Evolutionary conservation across 352 stramenopile genomes (phyloP).

Genomic region (Pythium sukuiense): DNA sequence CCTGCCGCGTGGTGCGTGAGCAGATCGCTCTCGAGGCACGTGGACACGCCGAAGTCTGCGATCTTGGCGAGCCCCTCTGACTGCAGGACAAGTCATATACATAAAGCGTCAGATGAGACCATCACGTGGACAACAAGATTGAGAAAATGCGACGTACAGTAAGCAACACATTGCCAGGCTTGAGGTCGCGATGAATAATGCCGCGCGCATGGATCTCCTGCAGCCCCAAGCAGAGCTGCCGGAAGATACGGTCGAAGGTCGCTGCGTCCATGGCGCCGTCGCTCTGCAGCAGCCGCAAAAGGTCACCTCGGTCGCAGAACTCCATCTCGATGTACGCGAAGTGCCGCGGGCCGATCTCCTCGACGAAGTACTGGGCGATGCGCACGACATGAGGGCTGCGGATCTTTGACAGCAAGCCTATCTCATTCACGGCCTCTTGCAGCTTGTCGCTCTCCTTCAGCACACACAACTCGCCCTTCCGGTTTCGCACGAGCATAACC

Average conservation of each 20-base stretch:
- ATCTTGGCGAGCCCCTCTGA: conserved; percentile 70
- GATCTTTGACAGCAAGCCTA: conserved; percentile 59
- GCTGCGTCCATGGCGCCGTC: conserved; percentile 44
- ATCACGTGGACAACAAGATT: not conserved
- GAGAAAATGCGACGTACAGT: conserved; percentile 37
- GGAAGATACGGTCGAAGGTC: conserved; percentile 59
- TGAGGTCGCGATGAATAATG: conserved; percentile 79
- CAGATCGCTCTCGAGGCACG: conserved; percentile 66
- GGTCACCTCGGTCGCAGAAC: conserved; percentile 66
- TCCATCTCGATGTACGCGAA: conserved; percentile 88
- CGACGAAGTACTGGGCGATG: conserved; percentile 76
- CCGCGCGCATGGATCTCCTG: conserved; percentile 61
- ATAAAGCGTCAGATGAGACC: conserved; percentile 5
- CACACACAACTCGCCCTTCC: conserved; percentile 42
- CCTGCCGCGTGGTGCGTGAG: conserved; percentile 73
- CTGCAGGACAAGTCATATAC: conserved; percentile 35
- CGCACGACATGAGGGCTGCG: conserved; percentile 64
- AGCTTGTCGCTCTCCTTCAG: conserved; percentile 86
- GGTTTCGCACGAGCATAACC: conserved; percentile 68
- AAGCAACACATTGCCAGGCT: conserved; percentile 75
- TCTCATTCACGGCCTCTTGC: conserved; percentile 76
- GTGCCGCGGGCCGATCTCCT: conserved; percentile 70
- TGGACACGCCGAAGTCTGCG: conserved; percentile 84
- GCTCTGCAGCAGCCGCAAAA: conserved; percentile 38
- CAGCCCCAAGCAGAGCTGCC: conserved; percentile 69